Percentiles rank a stretch among this genome's conserved stretches.
These are phyloP conservation scores for Bruguiera sexangula DNA, from an alignment of 345 rosid species.

Conservation along the genomic window DNA sequence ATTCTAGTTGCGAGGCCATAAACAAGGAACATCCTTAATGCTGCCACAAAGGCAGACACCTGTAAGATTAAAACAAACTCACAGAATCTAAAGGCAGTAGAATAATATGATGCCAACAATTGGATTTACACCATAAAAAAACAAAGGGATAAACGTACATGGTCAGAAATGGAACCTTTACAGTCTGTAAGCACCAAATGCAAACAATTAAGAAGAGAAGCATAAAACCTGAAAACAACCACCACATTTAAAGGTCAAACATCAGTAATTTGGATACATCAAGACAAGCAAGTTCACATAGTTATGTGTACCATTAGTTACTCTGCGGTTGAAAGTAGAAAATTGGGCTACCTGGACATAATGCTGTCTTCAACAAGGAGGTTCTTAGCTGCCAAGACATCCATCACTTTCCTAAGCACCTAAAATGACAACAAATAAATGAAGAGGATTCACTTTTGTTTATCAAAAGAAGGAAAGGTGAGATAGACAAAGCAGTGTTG, in stretches of 20 bases:
- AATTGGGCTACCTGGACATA: constrained; percentile 55
- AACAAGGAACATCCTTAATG: constrained; percentile 63
- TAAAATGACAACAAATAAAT: constrained; percentile 27
- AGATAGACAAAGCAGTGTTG: not conserved
- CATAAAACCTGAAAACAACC: constrained; percentile 53
- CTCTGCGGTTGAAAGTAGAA: not conserved
- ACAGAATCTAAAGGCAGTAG: constrained; percentile 9
- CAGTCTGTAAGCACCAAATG: constrained; percentile 65
- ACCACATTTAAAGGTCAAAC: not conserved
- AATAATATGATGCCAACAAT: not conserved
- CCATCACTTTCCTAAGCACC: constrained; percentile 83
- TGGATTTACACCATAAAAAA: constrained; percentile 10
- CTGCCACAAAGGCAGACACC: constrained; percentile 81
- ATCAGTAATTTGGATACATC: not conserved
- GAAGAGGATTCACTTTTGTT: not conserved
- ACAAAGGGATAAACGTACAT: constrained; percentile 49
- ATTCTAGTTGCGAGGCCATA: constrained; percentile 58
- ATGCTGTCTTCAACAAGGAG: constrained; percentile 53
- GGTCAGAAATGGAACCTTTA: constrained; percentile 69
- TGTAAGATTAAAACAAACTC: constrained; percentile 27
- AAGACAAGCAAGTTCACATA: not conserved
- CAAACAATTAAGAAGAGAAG: constrained; percentile 70
- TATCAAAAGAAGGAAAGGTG: not conserved
- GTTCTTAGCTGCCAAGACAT: constrained; percentile 56
- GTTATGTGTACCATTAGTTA: not conserved